Conservation (phyloP, 768 basidiomycete genomes). For the Trametopsis cervina region DNA sequence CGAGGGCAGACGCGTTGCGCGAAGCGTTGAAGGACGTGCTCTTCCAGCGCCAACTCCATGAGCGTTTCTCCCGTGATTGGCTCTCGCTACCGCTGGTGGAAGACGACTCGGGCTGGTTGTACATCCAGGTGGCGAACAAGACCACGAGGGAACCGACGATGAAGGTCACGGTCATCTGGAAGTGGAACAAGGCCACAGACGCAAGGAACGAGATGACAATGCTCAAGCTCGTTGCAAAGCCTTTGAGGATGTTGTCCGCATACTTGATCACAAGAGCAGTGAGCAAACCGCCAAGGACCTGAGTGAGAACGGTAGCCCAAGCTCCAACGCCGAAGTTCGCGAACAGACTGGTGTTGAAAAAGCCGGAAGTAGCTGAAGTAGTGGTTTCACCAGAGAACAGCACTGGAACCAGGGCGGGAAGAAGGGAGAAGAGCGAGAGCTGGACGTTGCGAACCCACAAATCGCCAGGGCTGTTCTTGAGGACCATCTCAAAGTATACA, state of each 20-base stretch:
- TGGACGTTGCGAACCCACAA: constrained; percentile 98
- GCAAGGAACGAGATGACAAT: constrained; percentile 95
- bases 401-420: constrained; percentile 73
- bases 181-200: constrained; percentile 84
- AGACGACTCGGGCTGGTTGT: constrained; percentile 58
- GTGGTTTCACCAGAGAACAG: constrained; percentile 28
- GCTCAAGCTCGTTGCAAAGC: constrained; percentile 91
- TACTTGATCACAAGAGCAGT: constrained; percentile 95
- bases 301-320: constrained; percentile 82
- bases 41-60: constrained; percentile 21
- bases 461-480: constrained; percentile 84
- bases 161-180: constrained; percentile 82
- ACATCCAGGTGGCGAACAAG: constrained; percentile 84
- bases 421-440: constrained; percentile 86
- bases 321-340: constrained; percentile 87
- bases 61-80: neutral
- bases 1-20: constrained; percentile 19
- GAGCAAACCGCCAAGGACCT: constrained; percentile 87
- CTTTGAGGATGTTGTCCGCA: constrained; percentile 86
- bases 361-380: neutral
- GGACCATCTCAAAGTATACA: constrained; percentile 97
- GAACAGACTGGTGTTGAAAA: constrained; percentile 52
- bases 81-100: constrained; percentile 8
- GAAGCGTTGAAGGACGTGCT: constrained; percentile 9
- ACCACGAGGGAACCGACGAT: constrained; percentile 79